Evolutionary conservation across 83 land plant genomes (phyloP).

Genomic region (Thuja plicata): DNA sequence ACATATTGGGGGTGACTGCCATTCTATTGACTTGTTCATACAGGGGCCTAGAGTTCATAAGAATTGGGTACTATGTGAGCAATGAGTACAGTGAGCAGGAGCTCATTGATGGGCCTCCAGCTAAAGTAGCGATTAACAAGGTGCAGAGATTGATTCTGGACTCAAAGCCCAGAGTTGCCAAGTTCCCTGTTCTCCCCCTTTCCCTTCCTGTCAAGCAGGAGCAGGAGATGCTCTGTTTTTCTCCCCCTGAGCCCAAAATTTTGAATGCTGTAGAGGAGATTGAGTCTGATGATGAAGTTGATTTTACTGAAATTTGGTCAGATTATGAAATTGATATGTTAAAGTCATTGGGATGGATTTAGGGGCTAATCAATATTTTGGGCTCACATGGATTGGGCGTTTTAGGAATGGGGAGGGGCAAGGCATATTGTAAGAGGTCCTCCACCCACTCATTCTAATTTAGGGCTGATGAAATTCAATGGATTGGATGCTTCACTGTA

Average conservation of each 20-base stretch:
- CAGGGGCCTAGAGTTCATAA: slow-evolving; percentile 26
- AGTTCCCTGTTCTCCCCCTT: slow-evolving; percentile 20
- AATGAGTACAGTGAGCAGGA: slow-evolving; percentile 29
- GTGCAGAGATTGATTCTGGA: slow-evolving; percentile 22
- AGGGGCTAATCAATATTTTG: background rate
- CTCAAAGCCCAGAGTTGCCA: slow-evolving; percentile 27
- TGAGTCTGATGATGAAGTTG: background rate
- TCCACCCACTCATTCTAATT: background rate
- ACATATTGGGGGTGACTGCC: slow-evolving; percentile 28
- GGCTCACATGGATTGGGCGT: background rate
- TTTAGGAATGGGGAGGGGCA: background rate
- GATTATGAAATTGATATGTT: background rate
- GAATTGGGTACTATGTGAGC: slow-evolving; percentile 34
- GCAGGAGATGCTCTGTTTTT: background rate
- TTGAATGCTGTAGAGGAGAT: background rate
- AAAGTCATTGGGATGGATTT: background rate
- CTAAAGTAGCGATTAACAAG: slow-evolving; percentile 14
- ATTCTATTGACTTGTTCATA: slow-evolving; percentile 35
- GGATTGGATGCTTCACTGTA: background rate
- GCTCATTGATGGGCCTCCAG: slow-evolving; percentile 18
- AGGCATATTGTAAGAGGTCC: background rate
- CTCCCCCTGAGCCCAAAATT: background rate
- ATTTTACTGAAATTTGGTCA: background rate
- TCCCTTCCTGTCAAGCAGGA: background rate
- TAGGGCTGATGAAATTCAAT: background rate